These are phyloP conservation scores for Coemansia erecta DNA, from an alignment of 192 early-diverging fungal species.

Conservation along the genomic window DNA sequence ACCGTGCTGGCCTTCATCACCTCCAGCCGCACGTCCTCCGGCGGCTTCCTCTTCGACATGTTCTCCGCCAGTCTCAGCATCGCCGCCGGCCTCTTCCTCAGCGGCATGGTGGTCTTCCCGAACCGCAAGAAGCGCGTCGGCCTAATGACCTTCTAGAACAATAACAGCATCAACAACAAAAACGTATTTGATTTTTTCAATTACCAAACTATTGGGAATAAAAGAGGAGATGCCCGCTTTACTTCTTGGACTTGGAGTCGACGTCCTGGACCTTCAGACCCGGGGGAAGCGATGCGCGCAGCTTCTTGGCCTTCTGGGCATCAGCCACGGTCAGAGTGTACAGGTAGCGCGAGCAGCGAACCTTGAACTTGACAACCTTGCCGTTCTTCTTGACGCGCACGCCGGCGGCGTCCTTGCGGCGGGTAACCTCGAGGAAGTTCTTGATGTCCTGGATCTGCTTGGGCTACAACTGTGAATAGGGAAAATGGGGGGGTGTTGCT, in stretches of 20 bases:
- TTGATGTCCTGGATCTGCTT: conserved; percentile 98
- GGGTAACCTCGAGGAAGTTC: conserved; percentile 92
- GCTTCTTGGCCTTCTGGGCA: conserved; percentile 92
- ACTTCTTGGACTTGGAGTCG: conserved; percentile 20
- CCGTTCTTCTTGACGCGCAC: conserved; percentile 96
- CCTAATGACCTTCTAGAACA: conserved; percentile 48
- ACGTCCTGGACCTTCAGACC: conserved; percentile 37
- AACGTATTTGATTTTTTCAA: too few relatives aligned
- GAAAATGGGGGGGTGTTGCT: neutral
- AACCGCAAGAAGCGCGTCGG: conserved; percentile 55
- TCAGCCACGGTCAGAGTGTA: conserved; percentile 97
- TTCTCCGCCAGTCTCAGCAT: conserved; percentile 66
- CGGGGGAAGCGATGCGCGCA: conserved; percentile 92
- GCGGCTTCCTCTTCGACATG: conserved; percentile 57
- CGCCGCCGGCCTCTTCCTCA: conserved; percentile 66
- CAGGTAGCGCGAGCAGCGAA: conserved; percentile 96
- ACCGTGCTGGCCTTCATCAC: conserved; percentile 63
- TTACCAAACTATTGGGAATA: too few relatives aligned
- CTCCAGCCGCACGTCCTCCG: conserved; percentile 52
- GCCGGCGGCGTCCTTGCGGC: conserved; percentile 94
- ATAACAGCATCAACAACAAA: neutral
- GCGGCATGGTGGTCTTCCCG: conserved; percentile 62
- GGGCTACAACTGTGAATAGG: conserved; percentile 60
- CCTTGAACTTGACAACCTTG: conserved; percentile 95
- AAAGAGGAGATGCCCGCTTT: conserved; percentile 8